Evolutionary conservation across 108 stramenopile genomes (phyloP).

Genomic region (Nitzschia sp.): DNA sequence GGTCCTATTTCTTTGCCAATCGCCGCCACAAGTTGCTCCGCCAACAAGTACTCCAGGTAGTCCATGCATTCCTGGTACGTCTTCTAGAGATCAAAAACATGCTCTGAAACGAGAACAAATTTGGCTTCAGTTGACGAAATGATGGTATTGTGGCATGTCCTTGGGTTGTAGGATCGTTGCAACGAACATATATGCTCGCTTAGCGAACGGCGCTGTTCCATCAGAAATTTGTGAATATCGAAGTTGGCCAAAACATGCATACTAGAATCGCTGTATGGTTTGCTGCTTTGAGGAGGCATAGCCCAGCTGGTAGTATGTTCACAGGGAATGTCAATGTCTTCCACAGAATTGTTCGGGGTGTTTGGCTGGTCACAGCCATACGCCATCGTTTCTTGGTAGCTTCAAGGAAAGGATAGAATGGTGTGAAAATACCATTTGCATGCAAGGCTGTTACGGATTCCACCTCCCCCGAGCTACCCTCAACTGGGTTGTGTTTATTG

Average conservation of each 20-base stretch:
- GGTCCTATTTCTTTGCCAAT: slow-evolving; percentile 70
- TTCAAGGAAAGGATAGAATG: neutral
- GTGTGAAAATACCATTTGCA: neutral
- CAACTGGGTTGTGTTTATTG: slow-evolving; percentile 23
- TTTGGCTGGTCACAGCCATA: too few relatives aligned
- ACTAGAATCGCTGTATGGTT: neutral
- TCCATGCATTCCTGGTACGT: slow-evolving; percentile 21
- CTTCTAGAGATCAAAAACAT: slow-evolving; percentile 13
- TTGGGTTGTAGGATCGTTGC: slow-evolving; percentile 1
- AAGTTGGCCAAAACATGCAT: slow-evolving; percentile 21
- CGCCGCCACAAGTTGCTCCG: slow-evolving; percentile 52
- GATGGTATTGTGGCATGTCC: slow-evolving; percentile 1
- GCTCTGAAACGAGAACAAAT: slow-evolving; percentile 24
- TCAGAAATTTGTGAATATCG: slow-evolving; percentile 41
- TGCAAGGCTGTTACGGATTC: neutral
- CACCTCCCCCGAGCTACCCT: neutral
- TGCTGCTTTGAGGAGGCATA: neutral
- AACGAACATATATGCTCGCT: slow-evolving; percentile 20
- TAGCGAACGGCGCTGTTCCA: slow-evolving; percentile 43
- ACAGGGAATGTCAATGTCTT: too few relatives aligned
- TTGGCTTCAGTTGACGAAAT: slow-evolving; percentile 41
- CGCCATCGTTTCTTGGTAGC: too few relatives aligned
- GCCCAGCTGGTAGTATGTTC: neutral
- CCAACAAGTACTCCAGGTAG: slow-evolving; percentile 63
- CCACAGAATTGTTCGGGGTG: too few relatives aligned